A percentile compares a stretch with the other conserved stretches of the same genome.
Evolutionary conservation across 1,284 basidiomycete genomes (phyloP).

Genomic region (Cryptococcus deneoformans): DNA sequence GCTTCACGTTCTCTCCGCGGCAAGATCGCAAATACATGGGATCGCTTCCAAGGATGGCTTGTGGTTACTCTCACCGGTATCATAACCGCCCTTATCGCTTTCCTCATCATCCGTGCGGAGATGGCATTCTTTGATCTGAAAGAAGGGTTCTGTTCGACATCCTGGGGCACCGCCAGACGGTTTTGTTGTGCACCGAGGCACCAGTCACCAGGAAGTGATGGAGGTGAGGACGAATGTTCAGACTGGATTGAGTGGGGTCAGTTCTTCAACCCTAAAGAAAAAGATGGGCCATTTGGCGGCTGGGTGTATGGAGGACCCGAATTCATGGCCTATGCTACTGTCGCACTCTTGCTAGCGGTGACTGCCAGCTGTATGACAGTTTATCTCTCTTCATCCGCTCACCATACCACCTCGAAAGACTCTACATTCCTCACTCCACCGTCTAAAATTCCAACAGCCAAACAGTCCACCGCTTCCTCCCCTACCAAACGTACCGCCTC

Average conservation of each 20-base stretch:
- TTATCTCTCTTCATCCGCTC: constrained; percentile 79
- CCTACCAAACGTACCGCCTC: constrained; percentile 9
- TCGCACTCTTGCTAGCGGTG: constrained; percentile 60
- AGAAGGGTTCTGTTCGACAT: constrained; percentile 74
- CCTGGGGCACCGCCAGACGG: constrained; percentile 71
- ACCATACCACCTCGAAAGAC: constrained; percentile 83
- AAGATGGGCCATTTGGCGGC: constrained; percentile 17
- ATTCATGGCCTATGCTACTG: constrained; percentile 67
- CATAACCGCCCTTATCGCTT: constrained; percentile 79
- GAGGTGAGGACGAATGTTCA: constrained; percentile 56
- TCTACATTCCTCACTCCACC: constrained; percentile 64
- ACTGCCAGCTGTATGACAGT: constrained; percentile 77
- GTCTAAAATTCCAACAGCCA: constrained; percentile 50
- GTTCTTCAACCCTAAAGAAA: constrained; percentile 32
- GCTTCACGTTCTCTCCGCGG: constrained; percentile 67
- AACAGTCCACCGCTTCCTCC: not conserved
- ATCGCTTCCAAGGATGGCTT: constrained; percentile 86
- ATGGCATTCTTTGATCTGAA: constrained; percentile 93
- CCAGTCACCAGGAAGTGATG: constrained; percentile 17
- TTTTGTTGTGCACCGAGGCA: constrained; percentile 68
- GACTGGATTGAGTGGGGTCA: constrained; percentile 74
- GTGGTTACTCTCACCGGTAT: constrained; percentile 77
- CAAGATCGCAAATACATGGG: constrained; percentile 64
- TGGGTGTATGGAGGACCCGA: constrained; percentile 50
- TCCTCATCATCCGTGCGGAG: constrained; percentile 80